Conservation (phyloP, 1,284 basidiomycete species). For the Sutorius eximius region DNA sequence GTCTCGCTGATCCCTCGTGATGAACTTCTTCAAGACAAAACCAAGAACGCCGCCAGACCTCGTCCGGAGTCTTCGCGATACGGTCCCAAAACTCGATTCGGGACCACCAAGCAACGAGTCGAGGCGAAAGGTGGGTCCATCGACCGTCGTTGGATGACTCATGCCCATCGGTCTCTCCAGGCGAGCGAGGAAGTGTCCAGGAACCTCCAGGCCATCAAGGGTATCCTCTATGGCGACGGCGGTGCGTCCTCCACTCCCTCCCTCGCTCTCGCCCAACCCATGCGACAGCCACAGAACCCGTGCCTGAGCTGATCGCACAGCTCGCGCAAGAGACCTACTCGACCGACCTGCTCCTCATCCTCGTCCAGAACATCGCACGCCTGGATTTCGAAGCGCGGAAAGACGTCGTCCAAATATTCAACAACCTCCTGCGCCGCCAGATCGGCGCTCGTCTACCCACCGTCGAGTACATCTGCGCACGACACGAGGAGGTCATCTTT, state of each 20-base stretch:
- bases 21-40: constrained; percentile 97
- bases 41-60: constrained; percentile 83
- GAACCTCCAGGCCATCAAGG: constrained; percentile 86
- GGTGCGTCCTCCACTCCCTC: constrained; percentile 46
- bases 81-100: constrained; percentile 73
- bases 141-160: constrained; percentile 1
- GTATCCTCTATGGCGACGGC: constrained; percentile 83
- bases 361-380: constrained; percentile 80
- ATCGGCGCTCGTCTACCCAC: constrained; percentile 93
- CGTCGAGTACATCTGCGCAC: constrained; percentile 87
- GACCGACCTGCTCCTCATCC: constrained; percentile 80
- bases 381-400: constrained; percentile 98
- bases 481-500: constrained; percentile 84
- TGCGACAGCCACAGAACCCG: constrained; percentile 54
- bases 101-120: constrained; percentile 73
- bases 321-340: constrained; percentile 95
- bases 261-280: constrained; percentile 7
- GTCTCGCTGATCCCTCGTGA: constrained; percentile 31
- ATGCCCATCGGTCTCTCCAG: constrained; percentile 40
- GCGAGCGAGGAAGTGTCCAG: constrained; percentile 88
- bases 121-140: constrained; percentile 67
- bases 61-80: constrained; percentile 76
- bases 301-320: constrained; percentile 87
- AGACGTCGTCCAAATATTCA: constrained; percentile 97
- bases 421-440: constrained; percentile 90